Conservation (phyloP, 2,329 filamentous ascomycete genomes). For the Aurifilum marmelostoma region DNA sequence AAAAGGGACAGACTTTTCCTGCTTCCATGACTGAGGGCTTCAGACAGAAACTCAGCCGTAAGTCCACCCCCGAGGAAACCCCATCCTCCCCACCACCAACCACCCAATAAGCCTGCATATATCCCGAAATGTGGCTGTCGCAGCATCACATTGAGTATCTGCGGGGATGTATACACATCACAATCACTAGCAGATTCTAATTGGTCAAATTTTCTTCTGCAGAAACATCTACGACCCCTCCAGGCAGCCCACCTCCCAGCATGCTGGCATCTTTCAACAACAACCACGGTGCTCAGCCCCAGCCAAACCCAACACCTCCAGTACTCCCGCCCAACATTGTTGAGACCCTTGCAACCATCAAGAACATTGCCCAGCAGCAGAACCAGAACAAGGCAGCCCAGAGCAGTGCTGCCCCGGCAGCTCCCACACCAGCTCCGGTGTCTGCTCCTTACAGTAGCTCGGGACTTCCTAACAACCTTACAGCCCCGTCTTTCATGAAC, state of each 20-base stretch:
- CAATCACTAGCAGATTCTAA: slow-evolving; percentile 42
- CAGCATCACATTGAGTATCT: slow-evolving; percentile 1
- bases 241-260: slow-evolving; percentile 60
- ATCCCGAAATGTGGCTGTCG: neutral
- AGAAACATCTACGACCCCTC: slow-evolving; percentile 75
- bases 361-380: slow-evolving; percentile 79
- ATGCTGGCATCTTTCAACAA: slow-evolving; percentile 46
- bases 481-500: slow-evolving; percentile 32
- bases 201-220: slow-evolving; percentile 36
- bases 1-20: slow-evolving; percentile 92
- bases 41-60: slow-evolving; percentile 72
- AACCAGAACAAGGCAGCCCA: slow-evolving; percentile 56
- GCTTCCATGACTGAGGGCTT: slow-evolving; percentile 76
- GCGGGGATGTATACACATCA: neutral
- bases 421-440: slow-evolving; percentile 36
- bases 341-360: slow-evolving; percentile 77
- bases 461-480: slow-evolving; percentile 34
- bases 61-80: neutral
- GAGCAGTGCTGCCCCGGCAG: slow-evolving; percentile 37
- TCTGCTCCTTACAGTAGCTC: slow-evolving; percentile 37
- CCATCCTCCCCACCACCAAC: slow-evolving; percentile 9
- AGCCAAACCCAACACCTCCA: slow-evolving; percentile 43
- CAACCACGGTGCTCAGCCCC: slow-evolving; percentile 5
- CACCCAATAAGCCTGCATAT: slow-evolving; percentile 17
- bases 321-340: slow-evolving; percentile 63